phyloP scores from a whole-genome alignment of 148 eudicot species.

The Dysphania ambrosioides region DNA sequence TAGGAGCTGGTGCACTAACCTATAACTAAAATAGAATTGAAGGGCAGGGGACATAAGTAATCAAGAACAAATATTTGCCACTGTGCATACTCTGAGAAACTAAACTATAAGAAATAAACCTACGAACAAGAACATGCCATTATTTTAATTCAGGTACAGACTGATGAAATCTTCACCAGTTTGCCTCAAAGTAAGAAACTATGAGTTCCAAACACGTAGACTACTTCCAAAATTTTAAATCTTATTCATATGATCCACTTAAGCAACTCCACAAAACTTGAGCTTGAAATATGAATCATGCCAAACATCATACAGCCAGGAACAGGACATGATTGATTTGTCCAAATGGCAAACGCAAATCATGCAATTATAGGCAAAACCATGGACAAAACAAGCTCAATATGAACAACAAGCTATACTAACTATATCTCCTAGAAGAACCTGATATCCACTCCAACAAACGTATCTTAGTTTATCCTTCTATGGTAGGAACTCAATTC shows the following conservation, averaged over 20 bases:
- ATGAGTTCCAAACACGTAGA: too few species aligned
- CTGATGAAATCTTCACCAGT: neutral
- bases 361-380: neutral
- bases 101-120: neutral
- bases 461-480: too few species aligned
- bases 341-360: neutral
- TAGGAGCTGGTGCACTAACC: constrained; percentile 22
- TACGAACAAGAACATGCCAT: neutral
- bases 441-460: neutral
- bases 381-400: neutral
- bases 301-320: constrained; percentile 1
- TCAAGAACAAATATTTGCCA: neutral
- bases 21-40: constrained; percentile 16
- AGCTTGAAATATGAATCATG: neutral
- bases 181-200: neutral
- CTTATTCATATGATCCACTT: too few species aligned
- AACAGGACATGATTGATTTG: neutral
- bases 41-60: neutral
- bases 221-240: neutral
- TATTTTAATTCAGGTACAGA: too few species aligned
- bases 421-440: neutral
- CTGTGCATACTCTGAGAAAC: neutral
- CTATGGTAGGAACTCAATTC: too few species aligned
- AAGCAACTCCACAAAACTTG: too few species aligned
- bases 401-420: neutral